Conservation (phyloP, 1,284 basidiomycete genomes). For the Apiotrichum sp. region DNA sequence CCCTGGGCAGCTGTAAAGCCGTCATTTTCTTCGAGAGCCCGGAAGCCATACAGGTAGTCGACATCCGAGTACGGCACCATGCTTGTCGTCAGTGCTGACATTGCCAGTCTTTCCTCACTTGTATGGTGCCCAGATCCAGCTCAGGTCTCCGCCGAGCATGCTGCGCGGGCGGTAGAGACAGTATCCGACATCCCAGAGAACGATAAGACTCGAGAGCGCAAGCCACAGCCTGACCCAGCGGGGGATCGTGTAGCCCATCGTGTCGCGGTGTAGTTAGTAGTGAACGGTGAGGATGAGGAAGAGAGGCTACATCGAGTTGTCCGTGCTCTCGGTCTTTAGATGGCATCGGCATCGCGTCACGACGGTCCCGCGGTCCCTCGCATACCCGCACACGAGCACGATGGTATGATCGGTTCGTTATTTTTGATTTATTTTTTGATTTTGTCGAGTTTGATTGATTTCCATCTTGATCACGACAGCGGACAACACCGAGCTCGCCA, state of each 20-base stretch:
- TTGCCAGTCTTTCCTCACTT: constrained; percentile 32
- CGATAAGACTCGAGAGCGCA: constrained; percentile 54
- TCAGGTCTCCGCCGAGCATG: constrained; percentile 71
- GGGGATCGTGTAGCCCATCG: constrained; percentile 28
- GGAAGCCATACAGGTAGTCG: constrained; percentile 66
- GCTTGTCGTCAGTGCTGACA: constrained; percentile 7
- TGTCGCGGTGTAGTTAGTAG: background rate
- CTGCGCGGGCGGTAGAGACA: constrained; percentile 64
- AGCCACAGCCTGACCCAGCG: constrained; percentile 68
- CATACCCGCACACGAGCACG: too few species aligned
- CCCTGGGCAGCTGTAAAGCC: constrained; percentile 86
- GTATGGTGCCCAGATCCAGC: constrained; percentile 84
- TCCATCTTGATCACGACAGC: too few species aligned
- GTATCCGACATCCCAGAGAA: constrained; percentile 58
- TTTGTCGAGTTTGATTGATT: too few species aligned
- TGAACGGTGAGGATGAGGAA: background rate
- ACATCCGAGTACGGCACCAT: constrained; percentile 50
- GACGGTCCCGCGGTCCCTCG: too few species aligned
- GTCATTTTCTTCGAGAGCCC: constrained; percentile 57
- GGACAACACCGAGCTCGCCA: too few species aligned
- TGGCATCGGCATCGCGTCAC: too few species aligned
- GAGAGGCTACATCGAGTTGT: background rate
- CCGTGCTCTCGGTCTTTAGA: too few species aligned
- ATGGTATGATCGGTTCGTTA: too few species aligned
- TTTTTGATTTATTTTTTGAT: too few species aligned